These are phyloP conservation scores for Sporisorium graminicola DNA, from an alignment of 1,284 basidiomycete genomes.

Conservation along the genomic window DNA sequence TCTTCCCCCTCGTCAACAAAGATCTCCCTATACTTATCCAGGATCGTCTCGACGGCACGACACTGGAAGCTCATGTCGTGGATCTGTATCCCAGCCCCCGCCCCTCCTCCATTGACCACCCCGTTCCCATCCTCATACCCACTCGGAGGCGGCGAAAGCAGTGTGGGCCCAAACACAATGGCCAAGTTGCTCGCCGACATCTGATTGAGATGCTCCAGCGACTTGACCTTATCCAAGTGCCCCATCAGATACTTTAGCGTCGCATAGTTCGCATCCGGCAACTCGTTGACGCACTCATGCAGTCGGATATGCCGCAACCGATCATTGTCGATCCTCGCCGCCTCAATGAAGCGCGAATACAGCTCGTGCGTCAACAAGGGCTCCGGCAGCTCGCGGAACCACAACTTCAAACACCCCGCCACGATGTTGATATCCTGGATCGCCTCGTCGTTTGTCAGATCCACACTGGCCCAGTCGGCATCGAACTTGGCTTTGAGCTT, in stretches of 20 bases:
- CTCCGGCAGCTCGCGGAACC: constrained; percentile 96
- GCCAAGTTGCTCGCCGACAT: constrained; percentile 95
- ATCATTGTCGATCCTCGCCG: constrained; percentile 84
- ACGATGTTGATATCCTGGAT: constrained; percentile 93
- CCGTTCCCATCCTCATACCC: constrained; percentile 14
- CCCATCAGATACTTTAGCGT: constrained; percentile 96
- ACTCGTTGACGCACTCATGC: constrained; percentile 95
- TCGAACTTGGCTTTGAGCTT: constrained; percentile 87
- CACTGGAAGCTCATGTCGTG: constrained; percentile 68
- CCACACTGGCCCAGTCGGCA: constrained; percentile 68
- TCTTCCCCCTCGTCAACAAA: constrained; percentile 64
- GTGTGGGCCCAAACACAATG: constrained; percentile 96
- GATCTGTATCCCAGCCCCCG: constrained; percentile 50
- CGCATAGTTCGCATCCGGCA: constrained; percentile 97
- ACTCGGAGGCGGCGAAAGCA: constrained; percentile 70
- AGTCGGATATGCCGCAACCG: constrained; percentile 82
- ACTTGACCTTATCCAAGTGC: constrained; percentile 78
- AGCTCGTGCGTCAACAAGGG: constrained; percentile 87
- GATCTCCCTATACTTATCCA: constrained; percentile 66
- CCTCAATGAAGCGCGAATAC: constrained; percentile 93
- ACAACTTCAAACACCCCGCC: constrained; percentile 90
- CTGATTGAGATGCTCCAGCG: constrained; percentile 76
- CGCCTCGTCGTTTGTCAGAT: constrained; percentile 65
- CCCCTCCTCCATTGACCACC: neutral
- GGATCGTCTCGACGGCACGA: constrained; percentile 66